Evolutionary conservation across 2,329 filamentous ascomycete genomes (phyloP).

Genomic region (Pseudonectria foliicola): DNA sequence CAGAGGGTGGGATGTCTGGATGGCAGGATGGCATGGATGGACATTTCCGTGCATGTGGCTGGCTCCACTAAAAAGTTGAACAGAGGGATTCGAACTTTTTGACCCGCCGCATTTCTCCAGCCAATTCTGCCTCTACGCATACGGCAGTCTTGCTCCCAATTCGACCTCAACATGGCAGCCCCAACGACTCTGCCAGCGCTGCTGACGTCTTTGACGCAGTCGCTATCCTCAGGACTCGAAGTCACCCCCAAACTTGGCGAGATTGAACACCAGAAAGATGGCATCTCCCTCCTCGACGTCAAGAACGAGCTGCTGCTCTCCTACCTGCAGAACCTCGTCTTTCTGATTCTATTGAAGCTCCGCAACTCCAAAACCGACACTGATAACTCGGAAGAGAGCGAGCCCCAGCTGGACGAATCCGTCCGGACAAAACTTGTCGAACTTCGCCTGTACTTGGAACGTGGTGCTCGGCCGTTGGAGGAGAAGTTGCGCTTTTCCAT

Average conservation of each 20-base stretch:
- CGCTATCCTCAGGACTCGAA: constrained; percentile 57
- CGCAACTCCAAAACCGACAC: constrained; percentile 41
- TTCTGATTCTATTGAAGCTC: constrained; percentile 75
- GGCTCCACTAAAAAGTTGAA: constrained; percentile 26
- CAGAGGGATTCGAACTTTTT: constrained; percentile 17
- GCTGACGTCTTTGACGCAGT: constrained; percentile 49
- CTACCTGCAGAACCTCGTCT: constrained; percentile 90
- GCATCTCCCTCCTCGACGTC: constrained; percentile 87
- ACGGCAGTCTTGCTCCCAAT: constrained; percentile 15
- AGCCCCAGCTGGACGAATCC: constrained; percentile 49
- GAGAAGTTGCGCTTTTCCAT: constrained; percentile 90
- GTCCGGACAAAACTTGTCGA: constrained; percentile 85
- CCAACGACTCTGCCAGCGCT: constrained; percentile 42
- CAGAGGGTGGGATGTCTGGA: too few species aligned
- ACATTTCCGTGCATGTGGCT: too few species aligned
- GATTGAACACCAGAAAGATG: constrained; percentile 69
- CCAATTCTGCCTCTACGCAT: constrained; percentile 3
- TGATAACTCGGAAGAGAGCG: constrained; percentile 21
- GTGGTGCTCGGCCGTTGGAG: constrained; percentile 84
- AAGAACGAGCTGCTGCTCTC: constrained; percentile 97
- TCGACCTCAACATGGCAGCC: constrained; percentile 37
- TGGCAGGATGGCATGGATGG: too few species aligned
- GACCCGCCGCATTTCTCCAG: constrained; percentile 7
- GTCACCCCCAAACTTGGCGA: constrained; percentile 55
- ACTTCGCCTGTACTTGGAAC: constrained; percentile 85